Conservation (phyloP, 805 yeast genomes). For the Brettanomyces naardenensis region DNA sequence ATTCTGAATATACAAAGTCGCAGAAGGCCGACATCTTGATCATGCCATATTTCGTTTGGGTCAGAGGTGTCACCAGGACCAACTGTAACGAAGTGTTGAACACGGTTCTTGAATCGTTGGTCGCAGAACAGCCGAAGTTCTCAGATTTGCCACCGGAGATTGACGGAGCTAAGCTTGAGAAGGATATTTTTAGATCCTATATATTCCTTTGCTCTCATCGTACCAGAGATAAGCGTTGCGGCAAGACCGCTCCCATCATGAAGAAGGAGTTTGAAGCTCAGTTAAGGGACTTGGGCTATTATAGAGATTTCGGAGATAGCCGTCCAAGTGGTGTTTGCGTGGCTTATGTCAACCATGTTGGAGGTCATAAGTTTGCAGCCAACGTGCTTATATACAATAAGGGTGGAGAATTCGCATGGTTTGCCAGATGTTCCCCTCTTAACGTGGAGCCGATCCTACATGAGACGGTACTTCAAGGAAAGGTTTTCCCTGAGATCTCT, state of each 20-base stretch:
- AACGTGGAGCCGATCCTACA: conserved; percentile 69
- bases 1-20: conserved; percentile 31
- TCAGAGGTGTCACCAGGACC: conserved; percentile 37
- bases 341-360: conserved; percentile 74
- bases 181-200: conserved; percentile 35
- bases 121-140: conserved; percentile 12
- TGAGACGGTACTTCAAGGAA: conserved; percentile 61
- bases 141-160: conserved; percentile 11
- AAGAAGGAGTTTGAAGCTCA: conserved; percentile 68
- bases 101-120: conserved; percentile 34
- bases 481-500: conserved; percentile 63
- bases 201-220: conserved; percentile 82
- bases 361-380: conserved; percentile 94
- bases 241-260: conserved; percentile 88
- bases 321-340: conserved; percentile 71
- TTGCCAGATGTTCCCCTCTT: conserved; percentile 76
- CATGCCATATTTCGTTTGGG: conserved; percentile 70
- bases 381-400: conserved; percentile 72
- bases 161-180: conserved; percentile 28
- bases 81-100: conserved; percentile 38
- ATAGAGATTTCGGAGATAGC: conserved; percentile 70
- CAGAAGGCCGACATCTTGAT: conserved; percentile 53
- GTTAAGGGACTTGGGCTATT: conserved; percentile 61
- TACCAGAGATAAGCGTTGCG: conserved; percentile 90
- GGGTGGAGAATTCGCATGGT: conserved; percentile 76